Base-by-base conservation (phyloP, 2,329 filamentous ascomycete genomes). In the Penicillium freii region DNA sequence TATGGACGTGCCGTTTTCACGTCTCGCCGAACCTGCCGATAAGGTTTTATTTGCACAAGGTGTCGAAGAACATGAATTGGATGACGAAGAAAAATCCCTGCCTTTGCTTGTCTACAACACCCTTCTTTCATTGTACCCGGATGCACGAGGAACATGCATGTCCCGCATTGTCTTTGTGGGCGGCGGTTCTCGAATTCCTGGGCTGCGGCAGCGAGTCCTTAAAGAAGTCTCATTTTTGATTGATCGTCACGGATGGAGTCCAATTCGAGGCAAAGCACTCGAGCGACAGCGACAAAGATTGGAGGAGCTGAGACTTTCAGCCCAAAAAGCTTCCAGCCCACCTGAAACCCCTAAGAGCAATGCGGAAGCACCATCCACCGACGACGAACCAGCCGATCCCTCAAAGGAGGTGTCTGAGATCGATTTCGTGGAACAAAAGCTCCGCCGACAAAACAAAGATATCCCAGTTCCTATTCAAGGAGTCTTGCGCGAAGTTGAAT, bases 151-250 rank as follows among this genome's bases (percentile, higher is more conserved):
- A 1, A 77, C 88, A 5, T 97, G 93, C 73, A 94, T 97, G 86
- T 87, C 92, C 1, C 89, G 93, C 39, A 89, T 97, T 45, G 80
- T 96, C 17, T 89, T 99, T 68, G 88, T 88, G 0, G 94, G 94
- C 33, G 91, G 91, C 2, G 89, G 89, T 47, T 86, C 91, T 6
- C 83, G 83, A 27, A 86, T 97, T 9, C 83, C 92, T 0, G 94
- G 94, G 1, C 77, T 99, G 27, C 91, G 90, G 63, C 81, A 82
- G 25, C 85, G 93, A 27, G 82, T 96, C 38, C 75, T 96, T 33
- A 83, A 88, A 56, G 92, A 97, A 66, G 76, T 97, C 1, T 81
- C 83, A 4, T 75, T 77, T 1, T 77, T 96, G 0, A 81, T 94
- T 5, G 79, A 86, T 17, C 78, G 81, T 44, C 80, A 86, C 60